Base-by-base conservation (phyloP, 495 filamentous ascomycete species). In the Tuber calosporum region DNA sequence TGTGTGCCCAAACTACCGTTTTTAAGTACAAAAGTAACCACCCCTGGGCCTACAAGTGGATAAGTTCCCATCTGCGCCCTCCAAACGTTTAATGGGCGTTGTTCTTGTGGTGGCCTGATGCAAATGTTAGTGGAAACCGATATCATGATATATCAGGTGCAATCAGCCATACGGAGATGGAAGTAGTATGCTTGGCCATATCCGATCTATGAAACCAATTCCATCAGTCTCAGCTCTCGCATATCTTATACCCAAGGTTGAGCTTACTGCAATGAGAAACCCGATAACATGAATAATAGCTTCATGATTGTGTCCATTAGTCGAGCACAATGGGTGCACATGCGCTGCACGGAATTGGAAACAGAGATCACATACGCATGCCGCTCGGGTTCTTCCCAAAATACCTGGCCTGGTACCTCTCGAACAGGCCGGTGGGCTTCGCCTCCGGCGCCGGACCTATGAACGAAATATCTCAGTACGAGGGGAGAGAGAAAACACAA, bases 101-200 rank as follows among this genome's bases (percentile, higher is more conserved):
- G 90, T 97, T 97, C 91, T 98, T 98, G 91, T 97, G 93, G 87
- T 97, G 93, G 77, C 94, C 94, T 98, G 79, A 53, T 69, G 67
- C 37, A 74, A 41, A 43, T 69, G 78, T 86, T 76, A 85, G 83
- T 83, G 58, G 8, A 76, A 69, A 30, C 30, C 66, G 3, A 37
- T 37, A 69, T 48, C 20, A 30, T 66, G 37, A 72, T 41, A 36
- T 26, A n/a, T 40, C 19, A 4, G 4, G 15, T 66, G 37, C 19
- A 38, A 76, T 66, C 72, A 77, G 72, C 87, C 93, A 83, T 89
- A 99, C 95, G 93, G 78, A 98, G 88, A 85, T 99, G 96, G 91
- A 96, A 98, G 88, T 99, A 98, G 90, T 99, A 99, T 84, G 95
- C 91, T 85, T 97, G 91, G 76, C 91, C 90, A 85, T 99, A 99